A percentile compares a stretch with the other conserved stretches of the same genome.
phyloP scores from a whole-genome alignment of 163 green algal species.

The Coccomyxa subellipsoidea region DNA sequence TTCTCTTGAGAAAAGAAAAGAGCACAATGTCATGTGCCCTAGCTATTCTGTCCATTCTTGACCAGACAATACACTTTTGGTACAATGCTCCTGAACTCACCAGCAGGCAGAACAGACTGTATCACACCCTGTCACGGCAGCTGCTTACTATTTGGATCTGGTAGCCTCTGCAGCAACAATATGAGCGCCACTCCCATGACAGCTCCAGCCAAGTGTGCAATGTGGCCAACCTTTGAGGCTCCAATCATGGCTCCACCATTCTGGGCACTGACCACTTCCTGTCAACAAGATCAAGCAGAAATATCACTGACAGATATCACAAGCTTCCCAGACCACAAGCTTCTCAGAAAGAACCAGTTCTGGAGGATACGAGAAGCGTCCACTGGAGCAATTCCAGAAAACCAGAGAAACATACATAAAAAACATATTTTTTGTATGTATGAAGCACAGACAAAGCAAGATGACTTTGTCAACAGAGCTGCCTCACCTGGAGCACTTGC shows the following conservation, averaged over 20 bases:
- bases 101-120: neutral
- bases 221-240: slow-evolving; percentile 66
- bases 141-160: slow-evolving; percentile 23
- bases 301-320: no score
- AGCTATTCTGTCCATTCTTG: no score
- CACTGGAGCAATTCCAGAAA: no score
- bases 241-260: slow-evolving; percentile 33
- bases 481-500: slow-evolving; percentile 49
- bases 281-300: slow-evolving; percentile 1
- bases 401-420: no score
- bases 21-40: no score
- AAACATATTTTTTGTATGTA: no score
- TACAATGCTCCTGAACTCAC: no score
- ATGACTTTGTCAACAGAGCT: neutral
- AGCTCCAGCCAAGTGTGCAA: slow-evolving; percentile 81
- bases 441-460: neutral
- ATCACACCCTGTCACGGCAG: neutral
- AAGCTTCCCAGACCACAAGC: no score
- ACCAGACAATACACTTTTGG: no score
- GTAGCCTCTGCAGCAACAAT: slow-evolving; percentile 61
- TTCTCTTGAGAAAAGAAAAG: no score
- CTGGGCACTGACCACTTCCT: slow-evolving; percentile 41
- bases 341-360: no score
- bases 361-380: no score
- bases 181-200: slow-evolving; percentile 80